Conservation (phyloP, 169 alveolate genomes). For the Plasmodium malariae region DNA sequence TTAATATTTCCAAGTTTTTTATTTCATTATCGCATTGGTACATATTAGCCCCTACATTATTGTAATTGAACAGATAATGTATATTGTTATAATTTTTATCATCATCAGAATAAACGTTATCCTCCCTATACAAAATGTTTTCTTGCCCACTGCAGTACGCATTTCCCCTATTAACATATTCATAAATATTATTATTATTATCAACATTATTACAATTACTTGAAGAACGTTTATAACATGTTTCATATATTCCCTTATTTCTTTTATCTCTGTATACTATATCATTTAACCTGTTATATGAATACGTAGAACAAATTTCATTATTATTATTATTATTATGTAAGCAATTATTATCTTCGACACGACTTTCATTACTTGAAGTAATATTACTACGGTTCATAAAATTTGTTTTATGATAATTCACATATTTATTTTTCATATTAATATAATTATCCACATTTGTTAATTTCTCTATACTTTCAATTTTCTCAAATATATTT, state of each 20-base stretch:
- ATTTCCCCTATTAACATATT: no score
- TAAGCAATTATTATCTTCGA: no score
- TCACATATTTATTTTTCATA: conserved; percentile 23
- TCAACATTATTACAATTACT: neutral
- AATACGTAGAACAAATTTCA: neutral
- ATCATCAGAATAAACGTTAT: neutral
- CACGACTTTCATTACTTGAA: no score
- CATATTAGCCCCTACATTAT: neutral
- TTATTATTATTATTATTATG: conserved; percentile 10
- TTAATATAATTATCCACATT: conserved; percentile 38
- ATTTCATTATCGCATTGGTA: conserved; percentile 3
- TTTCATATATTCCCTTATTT: neutral
- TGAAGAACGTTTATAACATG: neutral
- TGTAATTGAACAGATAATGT: neutral
- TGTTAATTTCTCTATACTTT: conserved; percentile 40
- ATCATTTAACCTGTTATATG: neutral
- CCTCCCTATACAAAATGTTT: neutral
- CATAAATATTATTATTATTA: no score
- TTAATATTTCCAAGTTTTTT: neutral
- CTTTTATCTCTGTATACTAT: neutral
- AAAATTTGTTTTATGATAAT: neutral
- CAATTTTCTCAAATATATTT: conserved; percentile 61
- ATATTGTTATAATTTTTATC: neutral
- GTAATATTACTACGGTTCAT: neutral
- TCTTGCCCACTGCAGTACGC: neutral